Percentiles rank a stretch among this genome's conserved stretches.
Evolutionary conservation across 2,329 filamentous ascomycete species (phyloP).

Genomic region (Fusarium floridanum): DNA sequence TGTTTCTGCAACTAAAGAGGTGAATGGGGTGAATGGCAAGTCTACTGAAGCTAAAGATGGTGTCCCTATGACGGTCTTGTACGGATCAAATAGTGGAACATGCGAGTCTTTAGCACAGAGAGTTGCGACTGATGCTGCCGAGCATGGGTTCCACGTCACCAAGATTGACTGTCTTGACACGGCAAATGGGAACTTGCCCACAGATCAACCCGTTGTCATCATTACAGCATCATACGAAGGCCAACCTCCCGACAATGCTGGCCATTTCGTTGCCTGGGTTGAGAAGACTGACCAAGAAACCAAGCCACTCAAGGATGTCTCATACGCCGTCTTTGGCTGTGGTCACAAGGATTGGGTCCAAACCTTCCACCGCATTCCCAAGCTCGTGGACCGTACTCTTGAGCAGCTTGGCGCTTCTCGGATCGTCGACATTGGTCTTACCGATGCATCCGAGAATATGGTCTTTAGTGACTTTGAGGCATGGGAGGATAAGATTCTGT

Average conservation of each 20-base stretch:
- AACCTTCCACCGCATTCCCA: conserved; percentile 77
- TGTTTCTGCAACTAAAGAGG: background rate
- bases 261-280: background rate
- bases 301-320: conserved; percentile 70
- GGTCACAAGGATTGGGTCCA: conserved; percentile 68
- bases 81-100: conserved; percentile 3
- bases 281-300: conserved; percentile 59
- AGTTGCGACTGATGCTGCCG: background rate
- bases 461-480: conserved; percentile 75
- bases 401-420: conserved; percentile 49
- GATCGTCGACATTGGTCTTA: conserved; percentile 60
- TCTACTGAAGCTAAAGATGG: background rate
- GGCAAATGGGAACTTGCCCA: background rate
- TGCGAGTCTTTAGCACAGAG: background rate
- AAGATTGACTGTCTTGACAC: background rate
- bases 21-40: background rate
- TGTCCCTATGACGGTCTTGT: background rate
- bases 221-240: background rate
- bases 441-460: conserved; percentile 71
- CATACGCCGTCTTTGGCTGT: conserved; percentile 78
- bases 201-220: background rate
- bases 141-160: background rate
- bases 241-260: background rate
- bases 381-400: conserved; percentile 67
- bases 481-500: conserved; percentile 69